Conservation (phyloP, 441 rosid genomes). For the Brassica hybrid region DNA sequence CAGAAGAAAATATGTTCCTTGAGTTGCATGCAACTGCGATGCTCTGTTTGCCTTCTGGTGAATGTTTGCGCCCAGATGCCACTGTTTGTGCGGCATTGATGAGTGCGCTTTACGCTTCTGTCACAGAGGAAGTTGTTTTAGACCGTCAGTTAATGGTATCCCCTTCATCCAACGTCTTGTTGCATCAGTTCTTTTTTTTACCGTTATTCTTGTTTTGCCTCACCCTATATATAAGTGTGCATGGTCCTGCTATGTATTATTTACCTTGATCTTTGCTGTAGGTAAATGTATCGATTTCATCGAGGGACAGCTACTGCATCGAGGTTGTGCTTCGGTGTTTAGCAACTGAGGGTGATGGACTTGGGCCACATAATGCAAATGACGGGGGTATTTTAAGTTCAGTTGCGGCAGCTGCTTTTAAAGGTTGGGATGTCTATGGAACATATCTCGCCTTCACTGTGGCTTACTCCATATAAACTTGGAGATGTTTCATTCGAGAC, state of each 20-base stretch:
- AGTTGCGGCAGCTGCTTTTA: conserved; percentile 91
- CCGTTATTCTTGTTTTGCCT: too few species aligned
- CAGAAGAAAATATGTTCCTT: conserved; percentile 63
- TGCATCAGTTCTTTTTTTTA: conserved; percentile 12
- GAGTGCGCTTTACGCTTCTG: conserved; percentile 89
- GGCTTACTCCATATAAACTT: conserved; percentile 17
- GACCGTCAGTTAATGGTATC: conserved; percentile 90
- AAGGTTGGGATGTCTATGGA: conserved; percentile 58
- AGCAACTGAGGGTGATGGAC: conserved; percentile 91
- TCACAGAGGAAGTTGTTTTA: too few species aligned
- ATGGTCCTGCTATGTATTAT: neutral
- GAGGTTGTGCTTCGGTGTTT: conserved; percentile 89
- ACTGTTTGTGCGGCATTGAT: conserved; percentile 80
- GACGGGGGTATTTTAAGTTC: conserved; percentile 87
- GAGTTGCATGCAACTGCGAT: conserved; percentile 92
- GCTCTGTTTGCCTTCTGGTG: conserved; percentile 97
- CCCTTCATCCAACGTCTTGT: neutral
- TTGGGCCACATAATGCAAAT: conserved; percentile 60
- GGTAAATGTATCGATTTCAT: conserved; percentile 83
- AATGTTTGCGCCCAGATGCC: conserved; percentile 91
- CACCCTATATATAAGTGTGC: too few species aligned
- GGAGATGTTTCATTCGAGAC: conserved; percentile 9
- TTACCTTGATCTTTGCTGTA: conserved; percentile 45
- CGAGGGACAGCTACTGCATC: conserved; percentile 75
- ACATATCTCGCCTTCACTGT: conserved; percentile 27